Percentiles rank a stretch among this genome's conserved stretches.
phyloP scores from a whole-genome alignment of 305 asterid genomes.

The Solanum hybrid region DNA sequence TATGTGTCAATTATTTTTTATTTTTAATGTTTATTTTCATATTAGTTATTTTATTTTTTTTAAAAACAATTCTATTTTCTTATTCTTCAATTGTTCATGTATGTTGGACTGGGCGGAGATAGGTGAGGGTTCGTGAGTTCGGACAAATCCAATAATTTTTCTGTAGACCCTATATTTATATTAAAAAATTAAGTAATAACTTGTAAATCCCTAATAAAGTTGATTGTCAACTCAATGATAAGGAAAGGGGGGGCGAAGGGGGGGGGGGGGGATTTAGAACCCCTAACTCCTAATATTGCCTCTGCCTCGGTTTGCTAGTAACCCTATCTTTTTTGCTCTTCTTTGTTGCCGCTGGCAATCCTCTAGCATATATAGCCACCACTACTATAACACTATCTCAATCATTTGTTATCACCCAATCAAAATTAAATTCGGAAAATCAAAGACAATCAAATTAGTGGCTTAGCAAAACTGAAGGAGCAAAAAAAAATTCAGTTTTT shows the following conservation, averaged over 20 bases:
- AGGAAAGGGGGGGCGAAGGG: neutral
- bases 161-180: no score
- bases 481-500: neutral
- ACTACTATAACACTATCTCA: neutral
- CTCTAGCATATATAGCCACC: neutral
- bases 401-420: neutral
- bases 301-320: neutral
- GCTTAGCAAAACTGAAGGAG: neutral
- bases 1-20: neutral
- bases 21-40: neutral
- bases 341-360: neutral
- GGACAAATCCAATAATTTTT: no score
- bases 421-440: neutral
- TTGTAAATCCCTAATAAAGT: neutral
- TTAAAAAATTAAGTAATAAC: no score
- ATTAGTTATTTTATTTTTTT: no score
- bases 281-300: neutral
- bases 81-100: neutral
- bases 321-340: neutral
- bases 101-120: neutral
- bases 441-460: neutral
- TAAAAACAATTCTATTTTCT: neutral
- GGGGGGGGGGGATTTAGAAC: neutral
- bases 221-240: no score
- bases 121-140: no score